Base-by-base conservation (phyloP, 495 filamentous ascomycete species). In the Acidiella bohemica region DNA sequence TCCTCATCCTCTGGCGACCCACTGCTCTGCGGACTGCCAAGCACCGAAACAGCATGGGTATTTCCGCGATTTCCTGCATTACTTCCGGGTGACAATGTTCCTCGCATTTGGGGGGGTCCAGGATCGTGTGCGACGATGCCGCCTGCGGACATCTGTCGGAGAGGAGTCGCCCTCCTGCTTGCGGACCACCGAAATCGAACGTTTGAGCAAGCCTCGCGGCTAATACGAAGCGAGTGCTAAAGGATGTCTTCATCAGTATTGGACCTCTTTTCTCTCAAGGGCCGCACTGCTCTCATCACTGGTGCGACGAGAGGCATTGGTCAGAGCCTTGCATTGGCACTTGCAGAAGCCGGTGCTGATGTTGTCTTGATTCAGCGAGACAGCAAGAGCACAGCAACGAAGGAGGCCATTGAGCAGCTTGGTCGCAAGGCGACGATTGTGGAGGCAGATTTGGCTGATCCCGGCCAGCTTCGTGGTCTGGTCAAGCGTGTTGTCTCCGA, bases 241-340 rank as follows among this genome's bases (percentile, higher is more conserved):
- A n/a, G n/a, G n/a, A n/a, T n/a, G n/a, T n/a, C n/a, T n/a, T 33
- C 31, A 12, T 51, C 56, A 2, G 42, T 64, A 13, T 51, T 52
- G 39, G 38, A 62, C 34, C 44, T 64, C 9, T 64, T 64, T 47
- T 60, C 56, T 5, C 52, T 64, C 3, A 42, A 60, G 27, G 75
- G 74, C 42, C 73, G 84, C 54, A 93, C 81, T 6, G 87, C 87
- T 24, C 60, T 93, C 31, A 67, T 93, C 23, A 95, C 87, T 0
- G 87, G 87, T 20, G 84, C 82, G 36, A 90, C 84, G 12, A 67
- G 87, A 38, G 87, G 87, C 18, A 93, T 95, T 37, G 87, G 87
- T 12, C 75, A 82, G 55, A 71, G 81, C 9, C 86, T 92, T 62
- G 81, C 81, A 29, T 56, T 93, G 42, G 83, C 77, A 2, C 58